Evolutionary conservation across 805 yeast genomes (phyloP), one percentile per base, ranked within the genome.

Genomic region (Millerozyma acaciae): DNA sequence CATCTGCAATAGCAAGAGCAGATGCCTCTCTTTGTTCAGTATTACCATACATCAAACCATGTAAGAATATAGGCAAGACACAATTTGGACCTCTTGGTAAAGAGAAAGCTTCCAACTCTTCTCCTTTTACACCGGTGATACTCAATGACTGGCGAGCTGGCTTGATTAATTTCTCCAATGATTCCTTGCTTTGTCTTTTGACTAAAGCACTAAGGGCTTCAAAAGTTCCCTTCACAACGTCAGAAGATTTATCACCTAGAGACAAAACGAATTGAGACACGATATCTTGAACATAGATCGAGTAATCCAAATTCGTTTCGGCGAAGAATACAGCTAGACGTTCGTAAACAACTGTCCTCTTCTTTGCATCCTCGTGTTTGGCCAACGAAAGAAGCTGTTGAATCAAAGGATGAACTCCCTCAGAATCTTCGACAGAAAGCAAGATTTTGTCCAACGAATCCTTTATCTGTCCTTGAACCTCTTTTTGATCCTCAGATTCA

Each of bases 11-110:
- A 37, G 87, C 96, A 51, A 81, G 63, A 0, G 98, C 97, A 19
- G 96, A 76, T 17, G 68, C 63, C 55, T 89, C 97, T 60, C 93
- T 80, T 52, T 83, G 90, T 31, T 80, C 87, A 41, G 77, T 70
- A 33, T 75, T 75, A 43, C 98, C 99, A 59, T 88, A 86, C 95
- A 90, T 86, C 51, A 93, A 74, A 40, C 97, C 97, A 55, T 90
- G 96, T 45, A 87, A 65, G 67, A 93, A 93, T 33, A 94, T 76
- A 18, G 98, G 98, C 46, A 93, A 69, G 24, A 93, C 62, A 61
- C 95, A 83, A 52, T 75, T 78, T 39, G 96, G 95, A 31, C 97
- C 94, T 55, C 78, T 79, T 58, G 94, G 79, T 63, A 78, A 50
- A 41, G 75, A 53, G 57, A 89, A 84, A 0, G 87, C 96, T 21